Conservation (phyloP, 1,284 basidiomycete species). For the Schizophyllum amplum region DNA sequence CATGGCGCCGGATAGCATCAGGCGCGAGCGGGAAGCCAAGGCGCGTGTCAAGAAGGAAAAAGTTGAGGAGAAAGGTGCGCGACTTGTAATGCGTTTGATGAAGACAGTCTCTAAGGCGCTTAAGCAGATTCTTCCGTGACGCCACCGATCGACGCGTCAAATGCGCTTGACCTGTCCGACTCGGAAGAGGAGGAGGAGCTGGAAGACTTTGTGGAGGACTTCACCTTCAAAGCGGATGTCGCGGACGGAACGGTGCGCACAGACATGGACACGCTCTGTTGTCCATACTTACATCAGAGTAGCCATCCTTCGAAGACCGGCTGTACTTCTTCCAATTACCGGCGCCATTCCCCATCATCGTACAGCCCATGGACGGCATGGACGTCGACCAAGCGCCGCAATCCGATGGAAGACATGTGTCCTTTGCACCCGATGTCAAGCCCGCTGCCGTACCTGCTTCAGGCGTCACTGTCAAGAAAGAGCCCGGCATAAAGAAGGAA, state of each 20-base stretch:
- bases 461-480: constrained; percentile 16
- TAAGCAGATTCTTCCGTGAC: constrained; percentile 11
- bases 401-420: constrained; percentile 38
- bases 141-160: constrained; percentile 50
- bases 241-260: constrained; percentile 19
- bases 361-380: constrained; percentile 19
- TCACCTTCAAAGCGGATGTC: constrained; percentile 38
- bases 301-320: constrained; percentile 46
- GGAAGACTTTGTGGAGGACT: constrained; percentile 81
- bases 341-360: constrained; percentile 76
- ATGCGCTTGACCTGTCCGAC: constrained; percentile 76
- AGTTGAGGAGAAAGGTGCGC: background rate
- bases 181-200: constrained; percentile 83
- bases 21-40: constrained; percentile 42
- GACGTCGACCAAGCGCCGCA: constrained; percentile 18
- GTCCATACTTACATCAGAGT: constrained; percentile 4
- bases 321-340: constrained; percentile 94
- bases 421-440: constrained; percentile 57
- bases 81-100: constrained; percentile 16
- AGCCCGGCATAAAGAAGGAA: constrained; percentile 16
- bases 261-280: constrained; percentile 21
- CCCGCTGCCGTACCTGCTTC: constrained; percentile 16
- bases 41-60: constrained; percentile 44
- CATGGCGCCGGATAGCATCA: constrained; percentile 80
- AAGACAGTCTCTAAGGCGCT: constrained; percentile 19